phyloP scores from a whole-genome alignment of 2,329 filamentous ascomycete species.

The Helminthosporium solani region DNA sequence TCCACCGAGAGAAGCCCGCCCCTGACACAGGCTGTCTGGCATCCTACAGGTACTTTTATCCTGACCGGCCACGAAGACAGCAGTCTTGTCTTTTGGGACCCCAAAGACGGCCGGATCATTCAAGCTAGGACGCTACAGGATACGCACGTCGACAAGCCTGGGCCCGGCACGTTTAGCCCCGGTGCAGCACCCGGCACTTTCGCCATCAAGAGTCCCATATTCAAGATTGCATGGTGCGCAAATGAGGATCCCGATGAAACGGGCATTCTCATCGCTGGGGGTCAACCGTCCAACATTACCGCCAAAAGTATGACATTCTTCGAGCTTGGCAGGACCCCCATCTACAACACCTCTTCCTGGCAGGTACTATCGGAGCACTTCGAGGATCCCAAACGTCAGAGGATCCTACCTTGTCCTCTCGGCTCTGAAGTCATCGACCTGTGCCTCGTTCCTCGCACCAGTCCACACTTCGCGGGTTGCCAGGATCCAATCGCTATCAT shows the following conservation, averaged over 20 bases:
- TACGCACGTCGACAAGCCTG: slow-evolving; percentile 69
- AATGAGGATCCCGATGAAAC: slow-evolving; percentile 94
- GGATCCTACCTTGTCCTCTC: slow-evolving; percentile 71
- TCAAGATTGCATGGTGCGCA: slow-evolving; percentile 85
- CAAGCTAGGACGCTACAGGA: slow-evolving; percentile 79
- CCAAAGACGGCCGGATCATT: slow-evolving; percentile 80
- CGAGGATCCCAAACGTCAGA: slow-evolving; percentile 69
- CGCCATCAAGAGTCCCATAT: slow-evolving; percentile 70
- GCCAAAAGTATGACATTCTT: slow-evolving; percentile 83
- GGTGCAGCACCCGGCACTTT: slow-evolving; percentile 53
- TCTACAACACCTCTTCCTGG: slow-evolving; percentile 91
- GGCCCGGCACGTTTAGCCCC: slow-evolving; percentile 45
- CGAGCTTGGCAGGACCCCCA: slow-evolving; percentile 83
- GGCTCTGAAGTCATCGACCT: slow-evolving; percentile 78
- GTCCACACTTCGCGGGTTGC: slow-evolving; percentile 82
- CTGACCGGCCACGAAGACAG: slow-evolving; percentile 86
- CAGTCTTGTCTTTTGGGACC: slow-evolving; percentile 91
- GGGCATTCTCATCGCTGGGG: slow-evolving; percentile 81
- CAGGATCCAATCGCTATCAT: slow-evolving; percentile 90
- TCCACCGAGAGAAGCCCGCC: slow-evolving; percentile 68
- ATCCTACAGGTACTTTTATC: slow-evolving; percentile 89
- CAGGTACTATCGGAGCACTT: slow-evolving; percentile 78
- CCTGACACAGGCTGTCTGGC: slow-evolving; percentile 85
- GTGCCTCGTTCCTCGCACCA: slow-evolving; percentile 76
- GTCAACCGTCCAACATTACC: slow-evolving; percentile 65